These are phyloP conservation scores for Leccinum pachyderme DNA, from an alignment of 1,284 basidiomycete species.

Conservation along the genomic window DNA sequence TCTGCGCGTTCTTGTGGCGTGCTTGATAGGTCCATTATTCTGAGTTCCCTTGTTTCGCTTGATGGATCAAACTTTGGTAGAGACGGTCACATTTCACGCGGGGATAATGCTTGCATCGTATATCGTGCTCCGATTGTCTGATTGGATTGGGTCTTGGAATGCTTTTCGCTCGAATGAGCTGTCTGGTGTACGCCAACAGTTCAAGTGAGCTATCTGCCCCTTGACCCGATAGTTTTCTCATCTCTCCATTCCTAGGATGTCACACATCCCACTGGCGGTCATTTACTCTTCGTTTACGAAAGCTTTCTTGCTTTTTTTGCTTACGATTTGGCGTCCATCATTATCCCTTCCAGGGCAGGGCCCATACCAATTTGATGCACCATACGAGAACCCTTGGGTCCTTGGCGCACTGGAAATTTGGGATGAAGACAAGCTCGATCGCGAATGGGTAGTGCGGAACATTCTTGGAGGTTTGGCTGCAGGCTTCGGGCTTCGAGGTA, in stretches of 20 bases:
- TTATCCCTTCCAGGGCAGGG: constrained; percentile 22
- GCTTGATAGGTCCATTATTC: constrained; percentile 49
- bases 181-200: constrained; percentile 62
- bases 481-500: constrained; percentile 66
- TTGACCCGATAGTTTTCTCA: background rate
- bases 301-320: constrained; percentile 77
- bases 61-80: constrained; percentile 35
- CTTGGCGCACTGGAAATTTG: constrained; percentile 45
- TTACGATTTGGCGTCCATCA: constrained; percentile 79
- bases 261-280: constrained; percentile 75
- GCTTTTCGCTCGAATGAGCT: constrained; percentile 5
- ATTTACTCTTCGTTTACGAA: constrained; percentile 88
- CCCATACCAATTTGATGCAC: constrained; percentile 26
- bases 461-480: constrained; percentile 83
- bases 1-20: constrained; percentile 58
- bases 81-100: constrained; percentile 69
- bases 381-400: constrained; percentile 36
- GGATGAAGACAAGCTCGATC: constrained; percentile 69
- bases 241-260: constrained; percentile 45
- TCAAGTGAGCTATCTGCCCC: constrained; percentile 40
- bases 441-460: constrained; percentile 83
- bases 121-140: constrained; percentile 44
- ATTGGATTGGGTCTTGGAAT: constrained; percentile 31
- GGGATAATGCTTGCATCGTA: constrained; percentile 61
- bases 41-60: background rate